Evolutionary conservation across 2,329 filamentous ascomycete species (phyloP), one percentile per base, ranked within the genome.

Genomic region (Phoma sp.): DNA sequence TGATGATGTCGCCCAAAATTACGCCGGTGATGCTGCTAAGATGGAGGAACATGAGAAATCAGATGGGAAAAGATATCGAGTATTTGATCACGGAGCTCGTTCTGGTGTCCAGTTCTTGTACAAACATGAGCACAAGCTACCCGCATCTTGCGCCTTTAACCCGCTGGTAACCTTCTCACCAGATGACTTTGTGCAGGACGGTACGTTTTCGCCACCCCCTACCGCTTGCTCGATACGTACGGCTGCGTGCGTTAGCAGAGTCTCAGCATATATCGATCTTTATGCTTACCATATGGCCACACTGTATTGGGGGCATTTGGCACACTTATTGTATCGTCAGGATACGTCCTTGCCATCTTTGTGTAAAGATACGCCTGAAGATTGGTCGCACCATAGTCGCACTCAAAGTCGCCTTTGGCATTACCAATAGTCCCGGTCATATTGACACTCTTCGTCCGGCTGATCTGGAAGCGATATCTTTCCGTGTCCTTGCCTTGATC

Each of bases 331-430:
- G 64, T 62, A 7, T 64, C 54, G 23, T 68, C 62, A 4, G 76
- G 75, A 59, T 76, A 79, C 0, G 69, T 70, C 57, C 75, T 78
- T 36, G 66, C 57, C 71, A 75, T 76, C 54, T 78, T 80, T n/a
- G 85, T 88, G 75, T 87, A 89, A 2, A 90, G 71, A 3, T 79
- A 83, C 0, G 80, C 86, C 24, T 80, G 74, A 58, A 89, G 78
- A 1, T 72, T 76, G 0, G 85, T 87, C 27, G 76, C 70, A 49
- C 81, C 80, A 73, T 83, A 90, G 55, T 78, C 82, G 73, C 87
- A 90, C 37, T 78, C 79, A 1, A 82, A 77, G 2, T 78, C 77
- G 11, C 75, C 70, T 56, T 79, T 80, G 42, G 75, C 65, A n/a
- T 69, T 60, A 0, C 79, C 78, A 3, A 84, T 62, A 22, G 75